These are phyloP conservation scores for Rusavskia elegans DNA, from an alignment of 495 filamentous ascomycete genomes.

Conservation along the genomic window DNA sequence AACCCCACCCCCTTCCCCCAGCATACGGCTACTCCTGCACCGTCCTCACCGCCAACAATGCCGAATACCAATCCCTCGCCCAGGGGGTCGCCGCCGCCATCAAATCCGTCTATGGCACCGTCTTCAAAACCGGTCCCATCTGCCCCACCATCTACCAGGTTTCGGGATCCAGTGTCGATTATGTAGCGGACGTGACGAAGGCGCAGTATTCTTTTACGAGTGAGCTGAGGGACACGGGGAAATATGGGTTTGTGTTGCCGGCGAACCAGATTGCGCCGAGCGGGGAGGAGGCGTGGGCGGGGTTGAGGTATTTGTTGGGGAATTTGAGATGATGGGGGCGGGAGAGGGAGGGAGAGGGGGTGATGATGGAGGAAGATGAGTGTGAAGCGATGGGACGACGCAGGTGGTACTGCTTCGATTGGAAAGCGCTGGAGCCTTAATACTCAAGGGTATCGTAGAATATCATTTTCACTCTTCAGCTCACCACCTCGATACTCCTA, in stretches of 20 bases:
- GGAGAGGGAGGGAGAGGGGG: no score
- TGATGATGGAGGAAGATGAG: no score
- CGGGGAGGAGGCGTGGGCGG: conserved; percentile 36
- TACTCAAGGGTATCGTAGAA: no score
- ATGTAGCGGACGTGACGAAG: conserved; percentile 31
- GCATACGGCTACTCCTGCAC: conserved; percentile 32
- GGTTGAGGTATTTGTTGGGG: conserved; percentile 33
- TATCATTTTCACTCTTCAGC: no score
- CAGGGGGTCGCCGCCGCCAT: conserved; percentile 20
- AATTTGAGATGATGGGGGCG: conserved; percentile 21
- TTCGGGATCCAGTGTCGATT: conserved; percentile 38
- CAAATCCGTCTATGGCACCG: conserved; percentile 27
- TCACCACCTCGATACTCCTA: no score
- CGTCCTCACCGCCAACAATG: conserved; percentile 26
- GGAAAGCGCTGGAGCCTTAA: no score
- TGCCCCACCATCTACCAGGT: conserved; percentile 44
- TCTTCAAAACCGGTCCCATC: conserved; percentile 29
- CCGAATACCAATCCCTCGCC: conserved; percentile 14
- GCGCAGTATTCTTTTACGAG: conserved; percentile 39
- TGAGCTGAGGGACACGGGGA: conserved; percentile 34
- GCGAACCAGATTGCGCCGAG: conserved; percentile 36
- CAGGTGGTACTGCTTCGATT: no score
- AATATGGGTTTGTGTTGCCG: conserved; percentile 41
- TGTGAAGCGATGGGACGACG: no score
- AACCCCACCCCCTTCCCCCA: not conserved